Base-by-base conservation (phyloP, 495 filamentous ascomycete species). In the Penicillium salamii region DNA sequence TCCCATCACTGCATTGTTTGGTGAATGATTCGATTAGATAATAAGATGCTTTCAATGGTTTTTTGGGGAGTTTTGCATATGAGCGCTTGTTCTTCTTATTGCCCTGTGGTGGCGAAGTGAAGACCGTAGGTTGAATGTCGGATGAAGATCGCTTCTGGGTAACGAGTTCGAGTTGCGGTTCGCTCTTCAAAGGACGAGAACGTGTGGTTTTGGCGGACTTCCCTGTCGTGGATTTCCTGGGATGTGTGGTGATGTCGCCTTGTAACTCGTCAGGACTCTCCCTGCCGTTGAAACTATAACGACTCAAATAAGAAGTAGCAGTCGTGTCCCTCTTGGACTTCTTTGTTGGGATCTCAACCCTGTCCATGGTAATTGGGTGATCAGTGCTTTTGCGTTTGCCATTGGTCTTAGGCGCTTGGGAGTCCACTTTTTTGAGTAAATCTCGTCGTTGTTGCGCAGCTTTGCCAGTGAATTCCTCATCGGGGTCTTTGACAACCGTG, bases 191-290 rank as follows among this genome's bases (percentile, higher is more conserved):
- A n/a, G 49, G 28, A 3, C 15, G 28, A n/a, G 49, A 23, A 3
- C 15, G 28, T 5, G 15, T 49, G 37, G 37, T 13, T 19, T 29
- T 46, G 14, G 32, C 37, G 15, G 42, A 41, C 19, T 41, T 51
- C 26, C 14, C 37, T 28, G 24, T 15, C 7, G 62, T 40, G 19
- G 36, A 26, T 15, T 38, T 57, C 1, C 58, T 63, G 32, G 58
- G 58, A 5, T 43, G 37, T 37, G 69, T 67, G 0, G 69, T 71
- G 32, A 59, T 64, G 9, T 60, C 72, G 5, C 65, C 69, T 38
- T 77, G 74, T 1, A 78, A 48, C 46, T 74, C 74, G 59, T 78
- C 75, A 2, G 69, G 56, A 40, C 74, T 77, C 31, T 74, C 70
- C 14, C 63, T 63, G 7, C 49, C 34, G 18, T 60, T 32, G 24